Percentiles rank a stretch among this genome's conserved stretches.
Conservation (phyloP, 129 eudicot genomes). For the Oenanthe sinensis region DNA sequence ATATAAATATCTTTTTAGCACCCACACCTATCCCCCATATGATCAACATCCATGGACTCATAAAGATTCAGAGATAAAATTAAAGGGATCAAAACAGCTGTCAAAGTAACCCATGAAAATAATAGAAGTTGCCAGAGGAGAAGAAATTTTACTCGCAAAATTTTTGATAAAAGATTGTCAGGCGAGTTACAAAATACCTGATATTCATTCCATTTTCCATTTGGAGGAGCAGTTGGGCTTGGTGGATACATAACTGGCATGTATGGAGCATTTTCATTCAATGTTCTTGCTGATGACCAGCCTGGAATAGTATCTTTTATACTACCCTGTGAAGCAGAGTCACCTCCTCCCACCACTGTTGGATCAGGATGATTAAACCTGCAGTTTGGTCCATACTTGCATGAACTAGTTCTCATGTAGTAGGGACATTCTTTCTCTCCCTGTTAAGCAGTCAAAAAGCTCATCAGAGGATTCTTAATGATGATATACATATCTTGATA, state of each 20-base stretch:
- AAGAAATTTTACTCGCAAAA: background rate
- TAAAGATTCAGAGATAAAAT: background rate
- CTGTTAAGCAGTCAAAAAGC: conserved; percentile 18
- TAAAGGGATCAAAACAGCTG: background rate
- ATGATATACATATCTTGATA: background rate
- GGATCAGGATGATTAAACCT: conserved; percentile 99
- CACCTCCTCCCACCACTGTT: conserved; percentile 42
- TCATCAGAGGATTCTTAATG: background rate
- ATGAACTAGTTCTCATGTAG: conserved; percentile 93
- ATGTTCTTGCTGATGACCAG: conserved; percentile 48
- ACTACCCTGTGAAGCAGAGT: conserved; percentile 31
- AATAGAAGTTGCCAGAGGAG: background rate
- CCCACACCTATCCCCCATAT: background rate
- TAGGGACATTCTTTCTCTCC: conserved; percentile 83
- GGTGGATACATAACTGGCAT: conserved; percentile 47
- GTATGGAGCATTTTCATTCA: conserved; percentile 38
- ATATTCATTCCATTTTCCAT: conserved; percentile 63
- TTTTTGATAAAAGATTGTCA: background rate
- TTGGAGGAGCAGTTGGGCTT: conserved; percentile 45
- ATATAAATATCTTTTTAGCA: background rate
- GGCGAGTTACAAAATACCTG: conserved; percentile 42
- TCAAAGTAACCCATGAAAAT: background rate
- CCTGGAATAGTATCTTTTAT: conserved; percentile 43
- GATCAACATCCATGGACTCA: background rate
- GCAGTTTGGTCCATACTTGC: conserved; percentile 87